Evolutionary conservation across 23 red algal species (phyloP), one percentile per base, ranked within the genome.

Genomic region (Gracilaria vermiculophylla): DNA sequence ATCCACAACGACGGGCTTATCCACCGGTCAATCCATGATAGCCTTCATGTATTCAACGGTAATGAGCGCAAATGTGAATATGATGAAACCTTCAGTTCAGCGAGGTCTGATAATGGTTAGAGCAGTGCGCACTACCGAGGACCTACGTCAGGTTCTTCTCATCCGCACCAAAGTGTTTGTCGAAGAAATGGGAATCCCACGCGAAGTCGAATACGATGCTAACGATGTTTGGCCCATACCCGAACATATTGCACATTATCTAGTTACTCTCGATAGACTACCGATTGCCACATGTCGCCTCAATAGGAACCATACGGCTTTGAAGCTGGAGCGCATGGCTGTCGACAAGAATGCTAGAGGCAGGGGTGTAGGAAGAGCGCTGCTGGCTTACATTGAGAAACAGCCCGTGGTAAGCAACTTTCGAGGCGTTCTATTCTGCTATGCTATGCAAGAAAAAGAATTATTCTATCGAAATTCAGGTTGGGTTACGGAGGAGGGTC

Each of bases 221-320:
- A 42, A 41, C 53, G 76, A 80, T 44, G 10, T 24, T 43, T 80
- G 53, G 53, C 76, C 76, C 14, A 80, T 80, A 21, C 76, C 76
- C 11, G 48, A 4, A 61, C 35, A 61, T 35, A 80, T 80, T 27
- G 52, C 52, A 0, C 76, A 80, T 37, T 80, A 42, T 33, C 56
- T 80, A 13, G 76, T 80, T 25, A 61, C 76, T 9, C 4, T 80
- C 41, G 76, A 60, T 31, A 56, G 27, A 25, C 76, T 62, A 31
- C 80, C 80, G 7, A 50, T 85, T 54, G 80, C 80, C 3, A 85
- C 80, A 11, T 85, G 80, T 62, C 80, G 80, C 47, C 56, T 85
- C 36, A 67, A 33, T 13, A 50, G 19, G 58, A 53, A 27, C 40
- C n/a, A 43, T n/a, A 23, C 17, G 64, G 42, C 33, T 21, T 42